phyloP scores from a whole-genome alignment of 805 yeast species.

The Kuraishia ogatae region DNA sequence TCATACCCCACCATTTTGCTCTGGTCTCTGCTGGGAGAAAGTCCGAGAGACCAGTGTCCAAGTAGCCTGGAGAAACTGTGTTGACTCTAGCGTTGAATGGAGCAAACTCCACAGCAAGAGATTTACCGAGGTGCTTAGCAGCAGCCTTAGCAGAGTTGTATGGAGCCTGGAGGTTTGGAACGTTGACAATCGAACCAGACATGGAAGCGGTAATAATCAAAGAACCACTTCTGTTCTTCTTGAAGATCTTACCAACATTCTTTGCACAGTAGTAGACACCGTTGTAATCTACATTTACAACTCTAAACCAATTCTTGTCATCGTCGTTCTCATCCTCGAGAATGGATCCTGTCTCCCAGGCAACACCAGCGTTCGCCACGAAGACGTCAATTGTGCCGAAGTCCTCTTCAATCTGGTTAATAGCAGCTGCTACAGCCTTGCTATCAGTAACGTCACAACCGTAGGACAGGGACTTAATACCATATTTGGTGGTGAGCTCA shows the following conservation, averaged over 20 bases:
- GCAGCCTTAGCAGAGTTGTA: conserved; percentile 44
- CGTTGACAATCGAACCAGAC: conserved; percentile 47
- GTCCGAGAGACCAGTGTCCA: conserved; percentile 34
- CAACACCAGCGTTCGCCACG: conserved; percentile 34
- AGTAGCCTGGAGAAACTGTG: conserved; percentile 44
- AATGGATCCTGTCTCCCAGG: conserved; percentile 15
- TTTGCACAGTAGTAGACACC: conserved; percentile 44
- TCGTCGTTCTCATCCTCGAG: conserved; percentile 17
- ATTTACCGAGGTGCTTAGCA: conserved; percentile 36
- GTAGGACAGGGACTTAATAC: conserved; percentile 12
- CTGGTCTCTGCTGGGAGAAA: conserved; percentile 15
- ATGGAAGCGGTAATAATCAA: conserved; percentile 46
- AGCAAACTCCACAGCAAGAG: conserved; percentile 39
- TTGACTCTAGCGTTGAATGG: conserved; percentile 40
- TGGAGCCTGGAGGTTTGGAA: conserved; percentile 41
- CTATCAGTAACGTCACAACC: conserved; percentile 22
- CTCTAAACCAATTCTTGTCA: conserved; percentile 34
- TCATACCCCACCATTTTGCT: conserved; percentile 21
- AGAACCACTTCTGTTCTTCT: conserved; percentile 37
- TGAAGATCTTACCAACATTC: conserved; percentile 37
- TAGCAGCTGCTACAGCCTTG: conserved; percentile 20
- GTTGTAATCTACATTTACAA: conserved; percentile 39
- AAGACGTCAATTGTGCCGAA: conserved; percentile 33
- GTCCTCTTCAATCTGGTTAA: conserved; percentile 23
- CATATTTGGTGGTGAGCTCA: conserved; percentile 30